Base-by-base conservation (phyloP, 345 rosid species). In the Eucalyptus victrix region DNA sequence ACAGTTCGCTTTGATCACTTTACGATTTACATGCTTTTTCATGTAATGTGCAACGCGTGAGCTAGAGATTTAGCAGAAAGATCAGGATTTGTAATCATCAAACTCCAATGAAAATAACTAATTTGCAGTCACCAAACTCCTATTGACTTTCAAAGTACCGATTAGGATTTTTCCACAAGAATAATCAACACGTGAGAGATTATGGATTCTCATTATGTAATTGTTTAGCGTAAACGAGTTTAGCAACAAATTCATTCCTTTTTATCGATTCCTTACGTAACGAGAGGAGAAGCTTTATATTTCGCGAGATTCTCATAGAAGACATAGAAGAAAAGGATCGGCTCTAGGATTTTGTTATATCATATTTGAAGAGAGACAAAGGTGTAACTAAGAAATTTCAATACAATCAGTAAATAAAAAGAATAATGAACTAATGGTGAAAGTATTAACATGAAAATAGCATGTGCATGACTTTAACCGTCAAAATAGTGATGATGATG, bases 281-380 rank as follows among this genome's bases (percentile, higher is more conserved):
- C 0, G 37, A 16, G 76, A 65, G 40, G 40, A n/a, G 21, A 0
- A 65, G 0, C 76, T 16, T n/a, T 65, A 15, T n/a, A n/a, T 2
- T 7, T 34, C 40, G 3, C 0, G 26, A 32, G 44, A 67, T 34
- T 69, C 80, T 34, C 44, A 18, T 40, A 19, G 2, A n/a, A n/a
- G n/a, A n/a, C n/a, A n/a, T n/a, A n/a, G n/a, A 69, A 69, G 44
- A 34, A 10, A 72, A 34, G 81, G 6, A 72, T 19, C 26, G 0
- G 4, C 4, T 69, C 2, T 72, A 0, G 26, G 7, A 34, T 34
- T 34, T 72, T 5, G 26, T 9, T 72, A 34, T 1, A 72, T 72
- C 81, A 34, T 72, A 34, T 34, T 18, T 72, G 0, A 9, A 72
- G 12, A 72, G 26, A 10, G 81, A 72, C 4, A 72, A 34, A 18